Base-by-base conservation (phyloP, 345 rosid genomes). In the Eutrema heterophyllum region DNA sequence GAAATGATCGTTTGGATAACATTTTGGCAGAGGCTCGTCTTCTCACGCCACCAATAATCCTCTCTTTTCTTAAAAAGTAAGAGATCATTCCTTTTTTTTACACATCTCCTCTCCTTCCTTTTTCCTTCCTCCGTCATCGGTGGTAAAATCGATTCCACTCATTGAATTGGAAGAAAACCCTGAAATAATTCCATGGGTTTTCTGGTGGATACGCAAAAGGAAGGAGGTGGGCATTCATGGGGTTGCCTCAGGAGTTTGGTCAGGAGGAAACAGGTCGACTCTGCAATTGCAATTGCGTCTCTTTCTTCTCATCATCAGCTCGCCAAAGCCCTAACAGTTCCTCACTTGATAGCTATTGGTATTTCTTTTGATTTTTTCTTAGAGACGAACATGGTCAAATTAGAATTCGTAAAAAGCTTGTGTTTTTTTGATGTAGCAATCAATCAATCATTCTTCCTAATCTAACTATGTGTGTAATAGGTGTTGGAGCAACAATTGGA, bases 401-500 rank as follows among this genome's bases (percentile, higher is more conserved):
- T 21, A 21, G 1, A 21, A 21, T 21, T 21, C 2, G 24, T 21
- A 21, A 21, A 21, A 49, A 49, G 54, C 32, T 27, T 52, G 30
- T n/a, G 5, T 43, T 49, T 1, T 53, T 27, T 53, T 6, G 30
- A 38, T 59, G 32, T 61, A 57, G 29, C 40, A 8, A 55, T 41
- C 49, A 33, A n/a, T n/a, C n/a, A n/a, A n/a, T n/a, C n/a, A n/a
- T n/a, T n/a, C n/a, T 33, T 6, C 30, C 32, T 49, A 16, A n/a
- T 12, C n/a, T n/a, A n/a, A n/a, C n/a, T n/a, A n/a, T n/a, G 36
- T 62, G 27, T 64, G 11, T 7, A 7, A 60, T 74, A 94, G 98
- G 99, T 48, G 99, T 94, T 13, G 99, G 99, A 73, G 83, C 99
- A 60, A 94, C 99, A 2, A 89, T 94, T 48, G 99, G 99, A 77